Evolutionary conservation across 2,329 filamentous ascomycete species (phyloP).

Genomic region (Talaromyces sp.): DNA sequence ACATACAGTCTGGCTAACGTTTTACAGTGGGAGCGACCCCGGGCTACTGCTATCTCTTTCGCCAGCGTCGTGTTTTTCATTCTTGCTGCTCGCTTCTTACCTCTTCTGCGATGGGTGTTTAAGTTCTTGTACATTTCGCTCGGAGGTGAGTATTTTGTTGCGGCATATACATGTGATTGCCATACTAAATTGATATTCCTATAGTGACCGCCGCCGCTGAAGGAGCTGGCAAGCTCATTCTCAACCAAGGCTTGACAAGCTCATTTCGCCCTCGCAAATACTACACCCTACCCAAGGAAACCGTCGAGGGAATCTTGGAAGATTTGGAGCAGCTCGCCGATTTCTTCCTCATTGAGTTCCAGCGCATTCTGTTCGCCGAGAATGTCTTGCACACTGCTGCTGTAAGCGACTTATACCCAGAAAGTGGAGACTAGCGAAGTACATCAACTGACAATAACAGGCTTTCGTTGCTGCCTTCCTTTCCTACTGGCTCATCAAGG

Average conservation of each 20-base stretch:
- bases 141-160: constrained; percentile 49
- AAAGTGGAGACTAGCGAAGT: constrained; percentile 17
- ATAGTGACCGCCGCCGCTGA: constrained; percentile 56
- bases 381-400: constrained; percentile 61
- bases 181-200: neutral
- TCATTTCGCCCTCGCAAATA: constrained; percentile 64
- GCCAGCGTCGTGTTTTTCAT: constrained; percentile 57
- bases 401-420: constrained; percentile 45
- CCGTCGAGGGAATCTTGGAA: constrained; percentile 60
- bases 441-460: constrained; percentile 35
- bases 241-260: constrained; percentile 60
- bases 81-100: constrained; percentile 63
- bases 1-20: constrained; percentile 12
- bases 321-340: constrained; percentile 65
- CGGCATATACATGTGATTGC: neutral
- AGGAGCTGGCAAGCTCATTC: constrained; percentile 54
- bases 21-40: constrained; percentile 62
- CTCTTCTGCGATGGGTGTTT: constrained; percentile 61
- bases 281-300: constrained; percentile 65
- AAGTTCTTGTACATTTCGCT: constrained; percentile 60
- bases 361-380: constrained; percentile 65
- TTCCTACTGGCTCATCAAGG: constrained; percentile 65
- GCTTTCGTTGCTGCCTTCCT: constrained; percentile 59
- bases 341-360: constrained; percentile 68
- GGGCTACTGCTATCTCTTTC: constrained; percentile 62